A percentile compares a stretch with the other conserved stretches of the same genome.
Conservation (phyloP, 176 grass and related monocot species). For the Cenchrus americanus region DNA sequence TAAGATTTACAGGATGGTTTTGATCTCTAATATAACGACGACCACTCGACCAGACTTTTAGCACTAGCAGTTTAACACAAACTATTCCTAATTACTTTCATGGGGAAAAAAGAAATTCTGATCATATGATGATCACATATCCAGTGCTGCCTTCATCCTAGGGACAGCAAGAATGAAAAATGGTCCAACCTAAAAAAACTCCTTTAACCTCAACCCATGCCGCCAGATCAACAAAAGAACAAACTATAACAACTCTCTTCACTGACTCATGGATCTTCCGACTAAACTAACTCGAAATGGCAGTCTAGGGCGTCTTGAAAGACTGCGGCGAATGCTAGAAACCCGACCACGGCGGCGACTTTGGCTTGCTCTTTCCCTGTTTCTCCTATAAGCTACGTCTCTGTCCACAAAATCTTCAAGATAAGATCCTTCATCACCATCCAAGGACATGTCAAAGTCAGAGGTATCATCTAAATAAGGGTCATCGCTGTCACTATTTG, state of each 20-base stretch:
- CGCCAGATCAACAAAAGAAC: background rate
- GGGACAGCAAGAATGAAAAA: slow-evolving; percentile 14
- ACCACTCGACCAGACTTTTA: slow-evolving; percentile 6
- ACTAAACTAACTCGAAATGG: background rate
- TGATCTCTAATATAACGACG: background rate
- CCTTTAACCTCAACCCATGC: slow-evolving; percentile 1
- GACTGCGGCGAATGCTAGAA: background rate
- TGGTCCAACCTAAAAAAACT: background rate
- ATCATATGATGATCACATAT: slow-evolving; percentile 26
- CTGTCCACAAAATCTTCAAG: background rate
- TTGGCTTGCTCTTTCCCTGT: slow-evolving; percentile 12
- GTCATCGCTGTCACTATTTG: slow-evolving; percentile 31
- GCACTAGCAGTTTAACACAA: background rate
- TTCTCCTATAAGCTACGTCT: slow-evolving; percentile 29
- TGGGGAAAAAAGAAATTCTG: slow-evolving; percentile 1
- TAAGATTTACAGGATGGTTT: slow-evolving; percentile 33
- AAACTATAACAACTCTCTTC: slow-evolving; percentile 16
- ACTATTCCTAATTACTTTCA: slow-evolving; percentile 16
- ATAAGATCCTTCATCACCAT: background rate
- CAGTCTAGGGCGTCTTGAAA: background rate
- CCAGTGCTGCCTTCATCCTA: slow-evolving; percentile 17
- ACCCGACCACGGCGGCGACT: background rate
- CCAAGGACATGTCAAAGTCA: background rate
- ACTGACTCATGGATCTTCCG: background rate
- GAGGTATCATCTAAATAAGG: background rate